Evolutionary conservation across 2,329 filamentous ascomycete genomes (phyloP).

Genomic region (Calonectria naviculata): DNA sequence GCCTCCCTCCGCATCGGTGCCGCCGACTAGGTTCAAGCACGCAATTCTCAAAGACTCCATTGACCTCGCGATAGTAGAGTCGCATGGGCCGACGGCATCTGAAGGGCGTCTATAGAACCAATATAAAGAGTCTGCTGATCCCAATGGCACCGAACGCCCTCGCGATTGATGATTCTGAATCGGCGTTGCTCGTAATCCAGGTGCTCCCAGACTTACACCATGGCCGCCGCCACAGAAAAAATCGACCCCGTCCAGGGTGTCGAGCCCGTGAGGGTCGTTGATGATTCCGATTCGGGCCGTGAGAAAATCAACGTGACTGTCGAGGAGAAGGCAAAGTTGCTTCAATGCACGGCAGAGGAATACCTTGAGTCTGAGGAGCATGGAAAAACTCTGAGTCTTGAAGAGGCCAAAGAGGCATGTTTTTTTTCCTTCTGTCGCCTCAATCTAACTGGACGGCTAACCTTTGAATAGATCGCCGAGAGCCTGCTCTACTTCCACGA

Average conservation of each 20-base stretch:
- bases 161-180: background rate
- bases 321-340: background rate
- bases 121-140: background rate
- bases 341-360: background rate
- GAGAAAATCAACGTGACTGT: background rate
- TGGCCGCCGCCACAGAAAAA: background rate
- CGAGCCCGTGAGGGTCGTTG: background rate
- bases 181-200: background rate
- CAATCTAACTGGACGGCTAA: background rate
- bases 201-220: background rate
- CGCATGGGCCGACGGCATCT: background rate
- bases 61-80: background rate
- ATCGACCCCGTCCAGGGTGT: background rate
- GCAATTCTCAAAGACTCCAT: background rate
- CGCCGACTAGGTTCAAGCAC: conserved; percentile 8
- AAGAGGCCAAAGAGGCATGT: background rate
- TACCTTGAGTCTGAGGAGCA: background rate
- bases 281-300: background rate
- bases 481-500: background rate
- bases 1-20: background rate
- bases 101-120: background rate
- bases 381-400: background rate
- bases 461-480: background rate
- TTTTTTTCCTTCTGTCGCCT: background rate
- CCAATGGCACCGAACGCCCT: background rate